Evolutionary conservation across 352 stramenopile genomes (phyloP).

Genomic region (Thalassiosira ordinaria): DNA sequence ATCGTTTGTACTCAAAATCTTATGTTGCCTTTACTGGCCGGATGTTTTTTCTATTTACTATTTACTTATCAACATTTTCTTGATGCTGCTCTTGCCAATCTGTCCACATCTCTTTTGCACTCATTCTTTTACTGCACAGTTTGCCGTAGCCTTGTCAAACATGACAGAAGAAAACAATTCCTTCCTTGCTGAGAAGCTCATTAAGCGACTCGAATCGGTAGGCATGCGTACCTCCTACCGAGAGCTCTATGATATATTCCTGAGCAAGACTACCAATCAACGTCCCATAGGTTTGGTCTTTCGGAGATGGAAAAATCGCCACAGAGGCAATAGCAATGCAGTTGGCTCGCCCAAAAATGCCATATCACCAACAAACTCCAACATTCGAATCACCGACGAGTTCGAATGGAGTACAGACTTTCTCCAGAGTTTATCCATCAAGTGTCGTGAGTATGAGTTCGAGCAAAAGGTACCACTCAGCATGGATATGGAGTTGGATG

Average conservation of each 20-base stretch:
- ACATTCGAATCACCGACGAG: constrained; percentile 27
- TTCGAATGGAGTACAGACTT: constrained; percentile 57
- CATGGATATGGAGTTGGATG: too few species aligned
- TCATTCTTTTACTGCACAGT: too few species aligned
- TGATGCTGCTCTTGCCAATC: too few species aligned
- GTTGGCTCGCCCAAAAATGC: constrained; percentile 9
- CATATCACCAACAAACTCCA: too few species aligned
- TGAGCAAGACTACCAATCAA: constrained; percentile 41
- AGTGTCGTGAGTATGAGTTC: constrained; percentile 54
- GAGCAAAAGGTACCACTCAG: constrained; percentile 34
- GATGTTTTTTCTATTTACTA: too few species aligned
- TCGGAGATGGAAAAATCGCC: constrained; percentile 12
- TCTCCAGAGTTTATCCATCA: constrained; percentile 37
- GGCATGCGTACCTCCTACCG: constrained; percentile 57
- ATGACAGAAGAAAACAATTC: constrained; percentile 38
- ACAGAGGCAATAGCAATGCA: background rate
- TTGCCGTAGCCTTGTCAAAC: constrained; percentile 54
- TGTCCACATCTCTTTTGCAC: too few species aligned
- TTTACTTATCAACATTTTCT: too few species aligned
- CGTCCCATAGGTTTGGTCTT: constrained; percentile 54
- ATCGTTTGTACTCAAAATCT: too few species aligned
- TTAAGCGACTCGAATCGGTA: constrained; percentile 49
- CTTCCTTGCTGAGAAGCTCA: constrained; percentile 49
- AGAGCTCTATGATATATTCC: constrained; percentile 56
- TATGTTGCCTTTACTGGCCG: too few species aligned